A percentile compares a stretch with the other conserved stretches of the same genome.
Evolutionary conservation across 192 early-diverging fungal species (phyloP).

Genomic region (Linnemannia exigua): DNA sequence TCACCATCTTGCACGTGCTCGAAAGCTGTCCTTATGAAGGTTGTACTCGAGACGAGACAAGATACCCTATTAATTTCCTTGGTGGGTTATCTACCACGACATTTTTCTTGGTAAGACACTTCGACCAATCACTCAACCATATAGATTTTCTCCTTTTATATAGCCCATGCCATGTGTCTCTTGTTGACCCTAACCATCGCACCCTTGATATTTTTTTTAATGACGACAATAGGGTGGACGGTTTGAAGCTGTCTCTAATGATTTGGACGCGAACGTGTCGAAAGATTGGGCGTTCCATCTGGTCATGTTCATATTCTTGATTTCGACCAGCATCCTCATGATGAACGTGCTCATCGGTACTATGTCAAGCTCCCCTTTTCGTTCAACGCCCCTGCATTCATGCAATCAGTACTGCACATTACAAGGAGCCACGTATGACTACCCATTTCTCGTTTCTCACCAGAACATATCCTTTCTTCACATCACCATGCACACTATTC

Average conservation of each 20-base stretch:
- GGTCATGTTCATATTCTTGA: conserved; percentile 6
- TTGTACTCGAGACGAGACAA: neutral
- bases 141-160: too few relatives aligned
- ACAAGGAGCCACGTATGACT: too few relatives aligned
- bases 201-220: neutral
- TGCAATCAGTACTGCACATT: too few relatives aligned
- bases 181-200: neutral
- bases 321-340: conserved; percentile 9
- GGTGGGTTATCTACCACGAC: neutral
- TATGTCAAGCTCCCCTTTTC: neutral
- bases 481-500: too few relatives aligned
- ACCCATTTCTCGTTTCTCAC: neutral
- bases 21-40: neutral
- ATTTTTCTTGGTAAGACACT: conserved; percentile 21
- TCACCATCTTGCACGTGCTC: conserved; percentile 7
- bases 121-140: too few relatives aligned
- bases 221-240: conserved; percentile 3
- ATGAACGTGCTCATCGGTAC: conserved; percentile 29
- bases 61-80: neutral
- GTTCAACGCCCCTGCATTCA: too few relatives aligned
- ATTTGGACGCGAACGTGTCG: neutral
- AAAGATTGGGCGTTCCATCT: neutral
- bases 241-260: neutral
- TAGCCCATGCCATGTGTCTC: too few relatives aligned
- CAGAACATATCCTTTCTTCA: neutral